Percentiles rank a stretch among this genome's conserved stretches.
Evolutionary conservation across 2,329 filamentous ascomycete genomes (phyloP).

Genomic region (Drechslerella stenobrocha): DNA sequence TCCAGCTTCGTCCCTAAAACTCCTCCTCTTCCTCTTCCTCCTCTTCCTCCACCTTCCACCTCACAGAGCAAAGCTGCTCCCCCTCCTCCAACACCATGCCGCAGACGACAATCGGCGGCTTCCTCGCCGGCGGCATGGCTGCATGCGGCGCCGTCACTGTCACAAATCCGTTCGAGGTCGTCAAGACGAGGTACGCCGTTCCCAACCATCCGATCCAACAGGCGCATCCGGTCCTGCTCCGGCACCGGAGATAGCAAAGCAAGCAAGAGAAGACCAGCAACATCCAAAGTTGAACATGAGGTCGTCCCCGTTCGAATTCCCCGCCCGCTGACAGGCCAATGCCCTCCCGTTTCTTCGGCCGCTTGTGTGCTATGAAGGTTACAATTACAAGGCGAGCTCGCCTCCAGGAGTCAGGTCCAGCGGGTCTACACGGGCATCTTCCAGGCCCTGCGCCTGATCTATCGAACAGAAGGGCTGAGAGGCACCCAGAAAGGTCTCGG

Average conservation of each 20-base stretch:
- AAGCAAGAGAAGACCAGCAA: not conserved
- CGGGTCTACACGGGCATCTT: slow-evolving; percentile 88
- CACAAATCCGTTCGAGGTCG: slow-evolving; percentile 96
- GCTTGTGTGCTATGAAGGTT: slow-evolving; percentile 62
- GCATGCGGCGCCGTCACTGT: slow-evolving; percentile 96
- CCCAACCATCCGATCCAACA: not conserved
- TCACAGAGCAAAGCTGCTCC: not conserved
- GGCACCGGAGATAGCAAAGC: slow-evolving; percentile 6
- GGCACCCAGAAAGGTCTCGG: slow-evolving; percentile 88
- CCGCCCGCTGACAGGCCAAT: slow-evolving; percentile 33
- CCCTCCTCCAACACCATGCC: slow-evolving; percentile 46
- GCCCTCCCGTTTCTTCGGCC: not conserved
- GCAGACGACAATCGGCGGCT: slow-evolving; percentile 63
- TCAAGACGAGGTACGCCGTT: slow-evolving; percentile 81
- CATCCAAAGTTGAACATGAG: too few species aligned
- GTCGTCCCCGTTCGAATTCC: not conserved
- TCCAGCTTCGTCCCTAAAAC: too few species aligned
- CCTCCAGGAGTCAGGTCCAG: slow-evolving; percentile 79
- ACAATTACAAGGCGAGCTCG: slow-evolving; percentile 94
- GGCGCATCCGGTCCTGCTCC: not conserved
- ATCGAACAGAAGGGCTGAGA: slow-evolving; percentile 82
- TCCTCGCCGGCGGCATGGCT: slow-evolving; percentile 93
- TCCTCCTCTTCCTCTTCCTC: not conserved
- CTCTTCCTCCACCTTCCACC: not conserved
- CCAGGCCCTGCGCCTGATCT: slow-evolving; percentile 86